Conservation (phyloP, 169 alveolate species). For the Eimeria sp. region DNA sequence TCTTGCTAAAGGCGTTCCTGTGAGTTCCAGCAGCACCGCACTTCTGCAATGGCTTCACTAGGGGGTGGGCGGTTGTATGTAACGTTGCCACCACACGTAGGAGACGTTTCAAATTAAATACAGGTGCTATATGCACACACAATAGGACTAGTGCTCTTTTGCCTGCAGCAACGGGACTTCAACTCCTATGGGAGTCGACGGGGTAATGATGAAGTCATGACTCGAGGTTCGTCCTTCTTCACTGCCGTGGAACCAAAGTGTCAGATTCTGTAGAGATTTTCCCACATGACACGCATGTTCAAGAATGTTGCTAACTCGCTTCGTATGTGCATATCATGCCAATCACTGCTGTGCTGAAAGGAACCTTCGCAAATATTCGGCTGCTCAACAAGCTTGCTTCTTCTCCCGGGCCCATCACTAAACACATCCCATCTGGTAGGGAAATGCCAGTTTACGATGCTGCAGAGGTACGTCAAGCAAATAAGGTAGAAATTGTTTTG, state of each 20-base stretch:
- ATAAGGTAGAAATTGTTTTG: neutral
- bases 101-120: neutral
- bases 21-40: slow-evolving; percentile 36
- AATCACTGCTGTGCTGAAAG: slow-evolving; percentile 87
- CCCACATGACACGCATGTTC: neutral
- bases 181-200: slow-evolving; percentile 98
- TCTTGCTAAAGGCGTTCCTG: slow-evolving; percentile 90
- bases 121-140: neutral
- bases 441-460: slow-evolving; percentile 96
- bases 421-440: slow-evolving; percentile 94
- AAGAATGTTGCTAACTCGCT: neutral
- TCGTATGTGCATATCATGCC: neutral
- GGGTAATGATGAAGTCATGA: slow-evolving; percentile 98
- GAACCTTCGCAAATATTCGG: slow-evolving; percentile 98
- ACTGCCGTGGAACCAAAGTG: neutral
- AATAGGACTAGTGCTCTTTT: neutral
- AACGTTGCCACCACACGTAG: neutral
- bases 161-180: slow-evolving; percentile 90
- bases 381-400: slow-evolving; percentile 95
- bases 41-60: neutral
- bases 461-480: slow-evolving; percentile 87
- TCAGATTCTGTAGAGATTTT: neutral
- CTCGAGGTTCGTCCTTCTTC: slow-evolving; percentile 72
- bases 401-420: slow-evolving; percentile 96
- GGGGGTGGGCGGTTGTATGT: neutral